Percentiles rank a stretch among this genome's conserved stretches.
phyloP scores from a whole-genome alignment of 2,329 filamentous ascomycete species.

The Trichophyton schoenleinii region DNA sequence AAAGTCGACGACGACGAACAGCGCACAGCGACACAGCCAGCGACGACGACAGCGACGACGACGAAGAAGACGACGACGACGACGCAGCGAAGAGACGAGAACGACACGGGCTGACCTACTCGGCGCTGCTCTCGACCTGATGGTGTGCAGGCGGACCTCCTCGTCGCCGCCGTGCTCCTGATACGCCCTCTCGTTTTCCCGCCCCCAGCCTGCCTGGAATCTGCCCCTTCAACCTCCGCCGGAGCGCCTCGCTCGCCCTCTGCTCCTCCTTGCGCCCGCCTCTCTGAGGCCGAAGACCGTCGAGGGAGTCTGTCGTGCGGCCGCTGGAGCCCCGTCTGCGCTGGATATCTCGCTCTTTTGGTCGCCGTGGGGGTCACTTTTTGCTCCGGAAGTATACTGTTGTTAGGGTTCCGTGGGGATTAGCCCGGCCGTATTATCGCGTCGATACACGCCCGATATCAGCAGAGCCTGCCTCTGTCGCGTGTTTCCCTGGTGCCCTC shows the following conservation, averaged over 20 bases:
- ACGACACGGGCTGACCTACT: not conserved
- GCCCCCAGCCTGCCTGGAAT: not conserved
- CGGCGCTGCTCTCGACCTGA: not conserved
- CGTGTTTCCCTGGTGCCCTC: not conserved
- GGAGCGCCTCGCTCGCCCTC: not conserved
- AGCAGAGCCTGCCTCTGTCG: not conserved
- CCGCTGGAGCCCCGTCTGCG: no score
- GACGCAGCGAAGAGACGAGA: not conserved
- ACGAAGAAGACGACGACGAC: not conserved
- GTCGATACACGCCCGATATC: not conserved
- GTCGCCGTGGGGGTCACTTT: no score
- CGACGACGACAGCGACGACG: not conserved
- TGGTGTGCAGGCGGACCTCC: not conserved
- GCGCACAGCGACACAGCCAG: not conserved
- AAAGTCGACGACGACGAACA: no score
- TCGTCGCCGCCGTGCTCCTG: not conserved
- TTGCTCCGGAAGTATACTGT: no score
- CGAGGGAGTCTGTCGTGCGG: no score
- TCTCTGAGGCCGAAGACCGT: not conserved
- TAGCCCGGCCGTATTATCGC: not conserved
- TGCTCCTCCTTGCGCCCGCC: not conserved
- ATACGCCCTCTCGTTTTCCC: not conserved
- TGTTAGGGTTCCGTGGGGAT: no score
- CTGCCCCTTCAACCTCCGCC: not conserved
- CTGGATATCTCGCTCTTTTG: no score